Evolutionary conservation across 179 eudicot genomes (phyloP).

Genomic region (Pouteria campechiana): DNA sequence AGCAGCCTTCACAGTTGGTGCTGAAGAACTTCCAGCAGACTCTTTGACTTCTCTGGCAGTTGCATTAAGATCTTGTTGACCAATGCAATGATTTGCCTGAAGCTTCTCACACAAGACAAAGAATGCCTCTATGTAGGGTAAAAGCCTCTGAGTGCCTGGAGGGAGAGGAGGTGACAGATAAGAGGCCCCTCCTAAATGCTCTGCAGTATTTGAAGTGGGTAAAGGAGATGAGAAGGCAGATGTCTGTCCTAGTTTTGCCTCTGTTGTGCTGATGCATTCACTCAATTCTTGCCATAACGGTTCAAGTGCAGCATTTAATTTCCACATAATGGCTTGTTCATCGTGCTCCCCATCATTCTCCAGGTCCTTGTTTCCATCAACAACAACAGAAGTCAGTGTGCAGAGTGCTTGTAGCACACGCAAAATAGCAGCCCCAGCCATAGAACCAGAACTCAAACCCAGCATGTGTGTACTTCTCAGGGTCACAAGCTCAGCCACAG

Average conservation of each 20-base stretch:
- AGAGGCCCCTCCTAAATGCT: conserved; percentile 44
- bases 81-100: conserved; percentile 41
- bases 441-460: conserved; percentile 90
- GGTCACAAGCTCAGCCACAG: conserved; percentile 62
- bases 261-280: conserved; percentile 78
- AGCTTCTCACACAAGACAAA: conserved; percentile 95
- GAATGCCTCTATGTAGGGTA: conserved; percentile 91
- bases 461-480: conserved; percentile 75
- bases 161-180: conserved; percentile 74
- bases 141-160: conserved; percentile 84
- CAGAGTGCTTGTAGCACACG: conserved; percentile 89
- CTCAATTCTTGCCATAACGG: conserved; percentile 92
- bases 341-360: conserved; percentile 39
- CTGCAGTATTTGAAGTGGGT: conserved; percentile 39
- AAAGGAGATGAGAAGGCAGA: conserved; percentile 35
- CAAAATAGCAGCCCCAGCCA: conserved; percentile 93
- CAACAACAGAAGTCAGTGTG: conserved; percentile 47
- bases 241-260: conserved; percentile 59
- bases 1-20: conserved; percentile 21
- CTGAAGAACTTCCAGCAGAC: conserved; percentile 36
- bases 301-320: conserved; percentile 65
- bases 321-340: conserved; percentile 54
- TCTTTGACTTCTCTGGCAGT: conserved; percentile 89
- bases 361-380: conserved; percentile 21
- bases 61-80: conserved; percentile 60